Evolutionary conservation across 2,329 filamentous ascomycete genomes (phyloP).

Genomic region (Conoideocrella luteorostrata): DNA sequence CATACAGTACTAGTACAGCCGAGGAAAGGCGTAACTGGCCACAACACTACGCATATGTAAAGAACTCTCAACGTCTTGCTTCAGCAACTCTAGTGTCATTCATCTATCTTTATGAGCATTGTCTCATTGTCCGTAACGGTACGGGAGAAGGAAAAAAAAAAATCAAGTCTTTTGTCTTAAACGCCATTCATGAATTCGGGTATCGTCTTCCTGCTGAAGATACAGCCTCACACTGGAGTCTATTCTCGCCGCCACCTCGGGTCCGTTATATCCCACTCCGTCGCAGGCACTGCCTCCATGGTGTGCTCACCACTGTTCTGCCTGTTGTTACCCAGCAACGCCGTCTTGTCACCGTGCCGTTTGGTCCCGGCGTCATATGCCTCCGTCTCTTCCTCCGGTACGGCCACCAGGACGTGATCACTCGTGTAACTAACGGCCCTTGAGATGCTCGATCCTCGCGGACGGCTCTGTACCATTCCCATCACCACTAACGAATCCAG

Average conservation of each 20-base stretch:
- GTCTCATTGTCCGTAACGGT: no score
- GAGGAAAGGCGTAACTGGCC: no score
- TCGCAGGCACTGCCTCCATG: conserved; percentile 3
- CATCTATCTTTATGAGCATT: no score
- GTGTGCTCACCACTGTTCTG: conserved; percentile 15
- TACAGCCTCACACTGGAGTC: no score
- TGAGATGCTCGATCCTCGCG: conserved; percentile 20
- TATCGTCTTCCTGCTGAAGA: no score
- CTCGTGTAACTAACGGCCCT: conserved; percentile 29
- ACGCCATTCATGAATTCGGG: not conserved
- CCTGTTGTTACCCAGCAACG: conserved; percentile 14
- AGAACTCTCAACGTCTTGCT: no score
- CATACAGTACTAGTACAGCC: no score
- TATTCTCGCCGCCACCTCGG: conserved; percentile 18
- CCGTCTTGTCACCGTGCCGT: conserved; percentile 8
- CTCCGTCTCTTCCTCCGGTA: conserved; percentile 32
- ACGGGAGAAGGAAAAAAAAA: no score
- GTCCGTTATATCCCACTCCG: conserved; percentile 21
- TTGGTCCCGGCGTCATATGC: not conserved
- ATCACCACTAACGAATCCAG: conserved; percentile 6
- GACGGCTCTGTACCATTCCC: conserved; percentile 13
- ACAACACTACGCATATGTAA: no score
- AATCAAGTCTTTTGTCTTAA: not conserved
- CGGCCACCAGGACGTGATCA: conserved; percentile 30
- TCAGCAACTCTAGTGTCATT: no score